These are phyloP conservation scores for Pythium vanterpoolii DNA, from an alignment of 352 stramenopile genomes.

Conservation along the genomic window DNA sequence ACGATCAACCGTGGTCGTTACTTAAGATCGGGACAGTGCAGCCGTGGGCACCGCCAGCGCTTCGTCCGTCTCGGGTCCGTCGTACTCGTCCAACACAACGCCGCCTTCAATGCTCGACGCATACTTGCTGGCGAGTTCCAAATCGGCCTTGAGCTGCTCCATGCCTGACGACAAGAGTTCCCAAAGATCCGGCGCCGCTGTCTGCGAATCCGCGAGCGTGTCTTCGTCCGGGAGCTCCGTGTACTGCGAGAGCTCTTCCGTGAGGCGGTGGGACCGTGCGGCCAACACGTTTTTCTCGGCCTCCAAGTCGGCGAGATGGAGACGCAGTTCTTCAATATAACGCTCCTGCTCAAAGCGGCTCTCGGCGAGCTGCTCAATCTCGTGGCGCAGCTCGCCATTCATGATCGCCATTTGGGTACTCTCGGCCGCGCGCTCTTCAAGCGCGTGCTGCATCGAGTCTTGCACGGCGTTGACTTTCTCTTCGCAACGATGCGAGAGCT, in stretches of 20 bases:
- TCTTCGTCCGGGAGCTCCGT: slow-evolving; percentile 77
- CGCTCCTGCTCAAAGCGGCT: slow-evolving; percentile 64
- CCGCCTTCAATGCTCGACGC: slow-evolving; percentile 70
- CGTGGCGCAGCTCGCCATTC: slow-evolving; percentile 55
- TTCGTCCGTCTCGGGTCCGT: slow-evolving; percentile 44
- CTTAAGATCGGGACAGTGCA: slow-evolving; percentile 26
- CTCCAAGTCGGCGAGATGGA: slow-evolving; percentile 74
- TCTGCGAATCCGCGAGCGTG: slow-evolving; percentile 46
- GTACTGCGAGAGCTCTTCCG: slow-evolving; percentile 81
- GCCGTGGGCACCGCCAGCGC: slow-evolving; percentile 37
- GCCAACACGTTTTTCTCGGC: slow-evolving; percentile 85
- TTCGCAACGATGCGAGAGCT: slow-evolving; percentile 58
- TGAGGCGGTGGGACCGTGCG: slow-evolving; percentile 70
- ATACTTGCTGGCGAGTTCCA: slow-evolving; percentile 86
- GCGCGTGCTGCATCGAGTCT: slow-evolving; percentile 53
- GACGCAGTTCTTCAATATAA: slow-evolving; percentile 57
- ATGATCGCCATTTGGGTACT: slow-evolving; percentile 53
- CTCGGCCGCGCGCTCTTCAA: slow-evolving; percentile 65
- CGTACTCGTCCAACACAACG: slow-evolving; percentile 32
- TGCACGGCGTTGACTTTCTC: slow-evolving; percentile 60
- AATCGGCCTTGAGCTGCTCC: slow-evolving; percentile 86
- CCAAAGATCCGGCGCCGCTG: slow-evolving; percentile 73
- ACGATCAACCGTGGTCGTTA: not conserved
- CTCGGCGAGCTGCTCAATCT: slow-evolving; percentile 63
- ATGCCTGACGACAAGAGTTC: slow-evolving; percentile 84